Evolutionary conservation across 2,329 filamentous ascomycete species (phyloP).

Genomic region (Bipolaris oryzae): DNA sequence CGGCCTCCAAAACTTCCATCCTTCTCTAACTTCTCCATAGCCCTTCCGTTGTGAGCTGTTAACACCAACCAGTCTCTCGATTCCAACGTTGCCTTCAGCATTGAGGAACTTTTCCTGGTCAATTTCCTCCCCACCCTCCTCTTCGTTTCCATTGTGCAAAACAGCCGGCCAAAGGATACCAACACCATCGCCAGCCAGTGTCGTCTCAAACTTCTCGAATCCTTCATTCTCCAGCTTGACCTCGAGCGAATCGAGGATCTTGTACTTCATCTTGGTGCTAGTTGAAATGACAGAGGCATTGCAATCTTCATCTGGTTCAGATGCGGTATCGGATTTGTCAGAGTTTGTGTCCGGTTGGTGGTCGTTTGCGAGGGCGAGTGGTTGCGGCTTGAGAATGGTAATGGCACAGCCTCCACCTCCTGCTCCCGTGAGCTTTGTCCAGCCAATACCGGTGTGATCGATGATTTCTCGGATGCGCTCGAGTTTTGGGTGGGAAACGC

Average conservation of each 20-base stretch:
- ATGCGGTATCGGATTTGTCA: slow-evolving; percentile 34
- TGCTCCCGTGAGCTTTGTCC: slow-evolving; percentile 96
- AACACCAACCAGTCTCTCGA: slow-evolving; percentile 87
- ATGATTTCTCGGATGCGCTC: slow-evolving; percentile 86
- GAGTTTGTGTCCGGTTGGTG: slow-evolving; percentile 27
- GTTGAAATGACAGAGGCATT: slow-evolving; percentile 41
- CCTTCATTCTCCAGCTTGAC: slow-evolving; percentile 63
- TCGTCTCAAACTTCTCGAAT: slow-evolving; percentile 86
- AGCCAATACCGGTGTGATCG: slow-evolving; percentile 86
- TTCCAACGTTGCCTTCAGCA: slow-evolving; percentile 80
- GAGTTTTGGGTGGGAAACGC: slow-evolving; percentile 91
- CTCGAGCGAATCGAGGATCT: slow-evolving; percentile 65
- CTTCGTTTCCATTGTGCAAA: slow-evolving; percentile 80
- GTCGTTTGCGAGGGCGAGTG: slow-evolving; percentile 53
- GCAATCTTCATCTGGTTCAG: slow-evolving; percentile 34
- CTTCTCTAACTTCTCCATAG: slow-evolving; percentile 44
- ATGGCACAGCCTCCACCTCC: slow-evolving; percentile 97
- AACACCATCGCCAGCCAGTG: slow-evolving; percentile 89
- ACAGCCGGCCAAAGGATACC: slow-evolving; percentile 94
- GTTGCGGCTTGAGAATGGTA: slow-evolving; percentile 76
- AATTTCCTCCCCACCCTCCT: slow-evolving; percentile 88
- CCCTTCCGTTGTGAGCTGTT: slow-evolving; percentile 32
- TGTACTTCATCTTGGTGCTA: slow-evolving; percentile 43
- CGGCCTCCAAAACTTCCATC: slow-evolving; percentile 51
- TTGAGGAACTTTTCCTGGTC: slow-evolving; percentile 86